phyloP scores from a whole-genome alignment of 108 stramenopile species.

The Fistulifera pelliculosa region DNA sequence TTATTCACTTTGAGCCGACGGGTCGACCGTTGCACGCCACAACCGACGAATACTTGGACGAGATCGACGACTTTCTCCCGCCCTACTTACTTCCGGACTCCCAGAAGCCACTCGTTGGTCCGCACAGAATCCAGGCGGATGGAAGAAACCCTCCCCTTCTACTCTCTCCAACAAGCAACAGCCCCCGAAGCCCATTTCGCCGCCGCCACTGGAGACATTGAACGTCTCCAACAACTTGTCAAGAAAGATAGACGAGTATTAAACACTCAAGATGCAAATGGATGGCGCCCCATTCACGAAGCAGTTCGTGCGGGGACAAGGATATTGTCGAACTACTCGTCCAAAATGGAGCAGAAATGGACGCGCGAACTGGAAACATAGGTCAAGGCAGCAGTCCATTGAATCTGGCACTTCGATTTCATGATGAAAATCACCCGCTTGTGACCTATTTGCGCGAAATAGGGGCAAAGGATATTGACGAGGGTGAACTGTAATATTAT shows the following conservation, averaged over 20 bases:
- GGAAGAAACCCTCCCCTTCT: constrained; percentile 36
- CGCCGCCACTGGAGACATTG: constrained; percentile 42
- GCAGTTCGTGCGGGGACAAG: constrained; percentile 43
- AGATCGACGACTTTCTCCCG: constrained; percentile 37
- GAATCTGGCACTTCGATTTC: constrained; percentile 22
- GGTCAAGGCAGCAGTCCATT: constrained; percentile 25
- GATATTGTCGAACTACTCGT: constrained; percentile 44
- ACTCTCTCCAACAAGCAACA: constrained; percentile 18
- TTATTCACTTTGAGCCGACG: constrained; percentile 85
- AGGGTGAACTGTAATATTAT: not conserved
- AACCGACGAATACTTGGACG: constrained; percentile 31
- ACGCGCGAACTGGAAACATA: constrained; percentile 23
- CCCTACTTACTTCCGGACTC: constrained; percentile 37
- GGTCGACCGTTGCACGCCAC: constrained; percentile 46
- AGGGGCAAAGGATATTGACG: constrained; percentile 1
- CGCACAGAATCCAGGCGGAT: constrained; percentile 32
- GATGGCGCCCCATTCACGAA: constrained; percentile 54
- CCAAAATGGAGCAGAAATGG: constrained; percentile 46
- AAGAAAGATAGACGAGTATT: constrained; percentile 19
- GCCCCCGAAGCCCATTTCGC: constrained; percentile 42
- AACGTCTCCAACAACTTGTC: constrained; percentile 18
- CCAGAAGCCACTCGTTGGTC: constrained; percentile 47
- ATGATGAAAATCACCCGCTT: constrained; percentile 22
- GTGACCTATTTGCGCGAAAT: constrained; percentile 17
- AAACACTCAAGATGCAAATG: constrained; percentile 32